Base-by-base conservation (phyloP, 768 basidiomycete genomes). In the Mrakia blollopis region DNA sequence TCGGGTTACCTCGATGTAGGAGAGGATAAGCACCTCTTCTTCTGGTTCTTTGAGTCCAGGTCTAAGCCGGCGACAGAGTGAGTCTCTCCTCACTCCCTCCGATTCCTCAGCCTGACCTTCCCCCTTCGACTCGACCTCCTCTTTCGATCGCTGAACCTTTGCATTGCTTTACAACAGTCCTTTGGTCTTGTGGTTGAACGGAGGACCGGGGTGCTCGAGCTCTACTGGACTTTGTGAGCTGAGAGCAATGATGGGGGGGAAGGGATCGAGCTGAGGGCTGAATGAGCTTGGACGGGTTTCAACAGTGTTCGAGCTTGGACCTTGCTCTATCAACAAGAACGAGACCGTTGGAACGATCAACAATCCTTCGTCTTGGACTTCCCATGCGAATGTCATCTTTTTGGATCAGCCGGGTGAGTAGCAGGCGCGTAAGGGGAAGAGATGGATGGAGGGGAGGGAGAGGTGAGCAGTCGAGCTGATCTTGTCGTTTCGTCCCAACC, bases 331-430 rank as follows among this genome's bases (percentile, higher is more conserved):
- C 78, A 84, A 87, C 25, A 84, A 85, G 77, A 90, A 89, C 84
- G 89, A 89, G 23, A 89, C 88, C 1, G 35, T 63, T 16, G 81
- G 82, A 61, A 81, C 81, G 30, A 83, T 82, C 16, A 78, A 80
- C 81, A 98, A 99, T 84, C 87, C 89, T 9, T 82, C 92, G 86
- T 90, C 90, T 80, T 99, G 96, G 96, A 99, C 90, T 80, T 86
- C 85, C 57, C 84, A 90, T 30, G 89, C 91, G 68, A 92, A 92
- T 79, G 80, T 85, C 14, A 74, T 84, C 39, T 83, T 80, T 81
- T 80, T 78, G 47, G 78, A 80, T 57, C 78, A 85, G 81, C 95
- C 95, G 28, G 88, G 62, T 63, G 16, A 21, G 28, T 63, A 23
- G 3, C 16, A 3, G 28, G 11, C 1, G 3, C 2, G 14, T 1